These are phyloP conservation scores for Allium fistulosum DNA, from an alignment of 106 monocot species.

Conservation along the genomic window DNA sequence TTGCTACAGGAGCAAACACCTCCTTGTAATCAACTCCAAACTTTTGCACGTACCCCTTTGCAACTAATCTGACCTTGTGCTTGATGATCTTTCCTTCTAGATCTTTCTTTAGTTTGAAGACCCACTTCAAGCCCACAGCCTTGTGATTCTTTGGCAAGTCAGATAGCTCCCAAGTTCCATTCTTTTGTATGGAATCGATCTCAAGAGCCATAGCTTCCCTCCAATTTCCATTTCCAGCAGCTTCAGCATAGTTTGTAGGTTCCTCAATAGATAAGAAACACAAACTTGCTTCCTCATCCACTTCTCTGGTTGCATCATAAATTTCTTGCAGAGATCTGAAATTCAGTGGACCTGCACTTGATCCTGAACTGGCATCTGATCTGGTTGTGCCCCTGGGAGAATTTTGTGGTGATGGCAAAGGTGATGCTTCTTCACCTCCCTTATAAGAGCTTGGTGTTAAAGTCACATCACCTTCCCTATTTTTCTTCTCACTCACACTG, in stretches of 20 bases:
- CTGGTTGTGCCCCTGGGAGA: no score
- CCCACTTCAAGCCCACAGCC: not conserved
- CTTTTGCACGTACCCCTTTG: not conserved
- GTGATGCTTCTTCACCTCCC: no score
- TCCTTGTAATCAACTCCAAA: slow-evolving; percentile 1
- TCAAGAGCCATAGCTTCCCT: slow-evolving; percentile 9
- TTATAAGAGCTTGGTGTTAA: no score
- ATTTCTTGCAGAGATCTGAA: not conserved
- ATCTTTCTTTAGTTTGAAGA: slow-evolving; percentile 1
- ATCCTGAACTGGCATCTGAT: no score
- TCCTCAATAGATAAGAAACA: not conserved
- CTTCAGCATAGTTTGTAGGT: not conserved
- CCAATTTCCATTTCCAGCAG: slow-evolving; percentile 1
- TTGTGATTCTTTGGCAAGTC: not conserved
- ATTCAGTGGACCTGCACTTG: no score
- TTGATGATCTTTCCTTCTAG: not conserved
- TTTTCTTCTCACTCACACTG: not conserved
- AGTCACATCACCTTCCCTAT: no score
- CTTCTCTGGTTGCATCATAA: not conserved
- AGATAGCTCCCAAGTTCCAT: slow-evolving; percentile 2
- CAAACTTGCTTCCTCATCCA: not conserved
- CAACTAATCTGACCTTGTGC: no score
- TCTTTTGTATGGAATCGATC: not conserved
- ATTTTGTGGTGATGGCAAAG: no score
- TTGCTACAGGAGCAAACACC: not conserved